Base-by-base conservation (phyloP, 2,329 filamentous ascomycete genomes). In the Fusarium sp. region DNA sequence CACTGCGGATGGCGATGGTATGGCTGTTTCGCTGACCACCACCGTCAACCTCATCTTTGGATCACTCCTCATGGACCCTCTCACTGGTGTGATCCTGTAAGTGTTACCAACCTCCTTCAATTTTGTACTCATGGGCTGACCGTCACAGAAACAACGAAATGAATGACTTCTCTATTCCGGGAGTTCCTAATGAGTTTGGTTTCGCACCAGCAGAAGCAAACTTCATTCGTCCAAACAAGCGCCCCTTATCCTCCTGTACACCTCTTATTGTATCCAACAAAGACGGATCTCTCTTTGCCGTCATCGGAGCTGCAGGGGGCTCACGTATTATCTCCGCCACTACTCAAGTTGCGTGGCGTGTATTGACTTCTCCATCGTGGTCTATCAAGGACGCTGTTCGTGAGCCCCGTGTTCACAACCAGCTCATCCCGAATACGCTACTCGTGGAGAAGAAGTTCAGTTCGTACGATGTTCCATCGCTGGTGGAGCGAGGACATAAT, bases 31-130 rank as follows among this genome's bases (percentile, higher is more conserved):
- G 3, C 87, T 95, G 18, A 98, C 95, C 0, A 96, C 94, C 2
- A 98, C 96, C 0, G 86, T 98, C 64, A 98, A 98, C 82, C 86
- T 96, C 9, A 87, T 96, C 7, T 98, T 97, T 77, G 96, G 96
- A 51, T 92, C 91, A 35, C 87, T 90, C 26, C 82, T 97, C 72
- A 90, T 97, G 83, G 92, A 96, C 2, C 94, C 94, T 0, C 88
- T 92, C 75, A 95, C 94, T 0, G 95, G 95, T 24, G 88, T 98
- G 66, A 94, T 97, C 63, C 90, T 97, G 83, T 84, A 79, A 64
- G 81, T 73, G 6, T 85, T 82, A 85, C 82, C 11, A 86, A 81
- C 85, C 12, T 18, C n/a, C 6, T 20, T 15, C 7, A 11, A 17
- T 7, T 42, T 4, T 15, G 2, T 1, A 11, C 11, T n/a, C 7